Percentiles rank a stretch among this genome's conserved stretches.
Evolutionary conservation across 306 rosid species (phyloP).

Genomic region (Pterocarpus santalinus): DNA sequence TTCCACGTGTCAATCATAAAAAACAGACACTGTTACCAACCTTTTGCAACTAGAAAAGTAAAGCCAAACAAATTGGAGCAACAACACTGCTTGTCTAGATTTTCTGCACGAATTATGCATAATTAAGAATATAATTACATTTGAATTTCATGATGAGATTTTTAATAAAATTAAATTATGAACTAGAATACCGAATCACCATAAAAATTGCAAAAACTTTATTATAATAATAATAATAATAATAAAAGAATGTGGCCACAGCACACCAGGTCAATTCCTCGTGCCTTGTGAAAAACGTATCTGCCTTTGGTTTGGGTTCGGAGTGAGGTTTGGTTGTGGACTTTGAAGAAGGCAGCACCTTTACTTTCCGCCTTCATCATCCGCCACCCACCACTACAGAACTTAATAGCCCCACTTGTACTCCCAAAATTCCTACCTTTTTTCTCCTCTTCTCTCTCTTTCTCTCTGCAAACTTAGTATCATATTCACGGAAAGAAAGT

Average conservation of each 20-base stretch:
- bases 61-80: background rate
- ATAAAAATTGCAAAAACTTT: background rate
- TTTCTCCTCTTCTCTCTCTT: conserved; percentile 32
- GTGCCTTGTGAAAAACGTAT: conserved; percentile 42
- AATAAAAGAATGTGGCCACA: background rate
- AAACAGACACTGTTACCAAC: conserved; percentile 32
- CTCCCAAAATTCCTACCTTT: conserved; percentile 13
- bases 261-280: conserved; percentile 32
- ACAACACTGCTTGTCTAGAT: conserved; percentile 2
- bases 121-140: background rate
- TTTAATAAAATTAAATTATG: background rate
- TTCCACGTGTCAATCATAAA: conserved; percentile 34
- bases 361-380: conserved; percentile 46
- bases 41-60: conserved; percentile 18
- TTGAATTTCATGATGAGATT: background rate
- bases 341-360: conserved; percentile 53
- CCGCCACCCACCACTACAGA: conserved; percentile 55
- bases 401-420: conserved; percentile 28
- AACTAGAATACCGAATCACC: background rate
- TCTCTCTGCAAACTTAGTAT: conserved; percentile 23
- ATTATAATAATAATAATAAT: background rate
- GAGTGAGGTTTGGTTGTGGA: conserved; percentile 59
- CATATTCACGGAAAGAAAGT: conserved; percentile 35
- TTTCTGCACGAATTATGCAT: conserved; percentile 13
- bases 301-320: conserved; percentile 46